Evolutionary conservation across 2,329 filamentous ascomycete genomes (phyloP).

Genomic region (Exophiala alcalophila): DNA sequence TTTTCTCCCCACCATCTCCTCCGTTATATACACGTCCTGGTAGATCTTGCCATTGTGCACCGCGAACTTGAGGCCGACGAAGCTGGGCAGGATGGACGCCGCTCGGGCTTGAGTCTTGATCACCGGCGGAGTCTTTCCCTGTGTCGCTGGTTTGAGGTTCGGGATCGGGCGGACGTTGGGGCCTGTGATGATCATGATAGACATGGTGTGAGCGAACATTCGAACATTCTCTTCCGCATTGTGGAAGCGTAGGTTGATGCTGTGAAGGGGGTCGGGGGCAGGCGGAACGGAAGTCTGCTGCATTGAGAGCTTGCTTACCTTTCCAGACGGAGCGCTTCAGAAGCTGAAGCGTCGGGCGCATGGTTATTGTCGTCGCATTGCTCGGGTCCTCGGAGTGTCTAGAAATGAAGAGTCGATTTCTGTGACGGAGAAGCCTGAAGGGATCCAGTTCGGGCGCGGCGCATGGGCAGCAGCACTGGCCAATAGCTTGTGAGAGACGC

Average conservation of each 20-base stretch:
- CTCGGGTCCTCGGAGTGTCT: no score
- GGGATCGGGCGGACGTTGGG: constrained; percentile 41
- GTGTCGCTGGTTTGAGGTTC: constrained; percentile 49
- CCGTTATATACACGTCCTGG: constrained; percentile 76
- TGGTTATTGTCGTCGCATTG: constrained; percentile 37
- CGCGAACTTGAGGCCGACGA: constrained; percentile 84
- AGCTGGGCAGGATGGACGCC: constrained; percentile 87
- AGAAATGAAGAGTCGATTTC: no score
- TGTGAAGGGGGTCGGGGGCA: no score
- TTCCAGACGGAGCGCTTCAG: constrained; percentile 83
- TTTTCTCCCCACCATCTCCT: constrained; percentile 96
- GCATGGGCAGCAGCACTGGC: not conserved
- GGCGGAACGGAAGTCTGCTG: no score
- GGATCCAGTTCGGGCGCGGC: no score
- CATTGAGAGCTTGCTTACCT: no score
- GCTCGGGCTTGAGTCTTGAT: constrained; percentile 84
- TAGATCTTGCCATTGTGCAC: constrained; percentile 91
- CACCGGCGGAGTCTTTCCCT: constrained; percentile 58
- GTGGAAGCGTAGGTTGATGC: not conserved
- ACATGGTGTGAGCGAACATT: constrained; percentile 32
- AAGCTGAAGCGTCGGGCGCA: constrained; percentile 67
- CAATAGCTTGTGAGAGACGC: constrained; percentile 2
- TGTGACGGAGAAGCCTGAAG: no score
- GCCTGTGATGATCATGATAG: constrained; percentile 10
- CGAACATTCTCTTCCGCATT: not conserved